Percentiles rank a stretch among this genome's conserved stretches.
phyloP scores from a whole-genome alignment of 495 filamentous ascomycete genomes.

The Apiosordaria backusii region DNA sequence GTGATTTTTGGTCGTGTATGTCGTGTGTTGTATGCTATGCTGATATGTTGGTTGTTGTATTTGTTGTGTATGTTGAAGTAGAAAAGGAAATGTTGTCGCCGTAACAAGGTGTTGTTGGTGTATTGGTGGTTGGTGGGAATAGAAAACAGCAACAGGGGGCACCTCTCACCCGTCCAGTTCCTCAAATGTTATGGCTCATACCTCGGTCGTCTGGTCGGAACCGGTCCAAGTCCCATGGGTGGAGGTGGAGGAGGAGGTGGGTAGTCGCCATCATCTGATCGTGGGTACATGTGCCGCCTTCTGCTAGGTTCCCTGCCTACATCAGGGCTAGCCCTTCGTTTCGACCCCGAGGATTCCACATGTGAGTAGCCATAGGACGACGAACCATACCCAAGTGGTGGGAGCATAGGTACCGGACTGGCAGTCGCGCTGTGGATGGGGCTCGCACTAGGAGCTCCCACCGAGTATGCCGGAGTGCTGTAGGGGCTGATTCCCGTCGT shows the following conservation, averaged over 20 bases:
- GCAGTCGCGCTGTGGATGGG: constrained; percentile 38
- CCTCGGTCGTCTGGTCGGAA: constrained; percentile 2
- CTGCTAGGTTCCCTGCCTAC: constrained; percentile 40
- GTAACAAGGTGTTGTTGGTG: too few species aligned
- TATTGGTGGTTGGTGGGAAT: too few species aligned
- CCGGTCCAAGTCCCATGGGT: not conserved
- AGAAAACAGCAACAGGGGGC: not conserved
- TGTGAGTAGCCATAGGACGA: constrained; percentile 31
- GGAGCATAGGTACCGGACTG: constrained; percentile 43
- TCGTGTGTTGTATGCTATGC: too few species aligned
- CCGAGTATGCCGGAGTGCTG: constrained; percentile 51
- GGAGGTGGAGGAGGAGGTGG: constrained; percentile 7
- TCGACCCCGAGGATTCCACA: constrained; percentile 30
- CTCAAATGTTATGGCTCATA: constrained; percentile 2
- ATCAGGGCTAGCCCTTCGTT: constrained; percentile 9
- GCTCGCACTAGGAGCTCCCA: constrained; percentile 34
- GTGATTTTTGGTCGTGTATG: not conserved
- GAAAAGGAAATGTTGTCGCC: too few species aligned
- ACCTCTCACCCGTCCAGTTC: not conserved
- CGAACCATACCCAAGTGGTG: constrained; percentile 20
- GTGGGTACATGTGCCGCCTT: constrained; percentile 40
- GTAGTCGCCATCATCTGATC: constrained; percentile 26
- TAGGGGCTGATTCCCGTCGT: constrained; percentile 55
- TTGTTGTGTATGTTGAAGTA: too few species aligned
- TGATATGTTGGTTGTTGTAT: too few species aligned